phyloP scores from a whole-genome alignment of 1,284 basidiomycete species.

The Butyriboletus appendiculatus region DNA sequence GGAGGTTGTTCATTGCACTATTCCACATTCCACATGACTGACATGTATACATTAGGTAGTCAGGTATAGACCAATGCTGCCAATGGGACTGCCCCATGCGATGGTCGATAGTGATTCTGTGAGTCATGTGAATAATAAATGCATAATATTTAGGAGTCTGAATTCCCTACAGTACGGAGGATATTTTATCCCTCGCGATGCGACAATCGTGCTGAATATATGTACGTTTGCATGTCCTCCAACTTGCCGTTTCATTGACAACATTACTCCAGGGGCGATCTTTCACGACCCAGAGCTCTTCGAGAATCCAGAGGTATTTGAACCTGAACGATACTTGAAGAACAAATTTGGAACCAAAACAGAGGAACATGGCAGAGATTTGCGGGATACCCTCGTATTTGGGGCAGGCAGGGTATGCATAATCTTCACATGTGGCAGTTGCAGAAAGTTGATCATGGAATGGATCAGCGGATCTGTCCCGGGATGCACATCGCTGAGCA shows the following conservation, averaged over 20 bases:
- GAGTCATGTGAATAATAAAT: neutral
- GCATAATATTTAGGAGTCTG: neutral
- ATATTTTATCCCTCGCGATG: slow-evolving; percentile 2
- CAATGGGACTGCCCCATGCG: slow-evolving; percentile 4
- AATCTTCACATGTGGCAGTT: neutral
- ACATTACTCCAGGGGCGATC: slow-evolving; percentile 1
- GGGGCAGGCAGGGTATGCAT: slow-evolving; percentile 4
- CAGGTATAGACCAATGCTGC: slow-evolving; percentile 4
- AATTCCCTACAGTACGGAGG: neutral
- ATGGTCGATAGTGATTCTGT: slow-evolving; percentile 1
- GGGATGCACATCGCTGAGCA: neutral
- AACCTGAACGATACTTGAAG: slow-evolving; percentile 4
- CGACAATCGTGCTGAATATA: slow-evolving; percentile 2
- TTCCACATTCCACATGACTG: neutral
- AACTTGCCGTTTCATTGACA: neutral
- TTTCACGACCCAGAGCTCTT: slow-evolving; percentile 4
- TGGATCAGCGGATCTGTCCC: slow-evolving; percentile 6
- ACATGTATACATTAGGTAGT: neutral
- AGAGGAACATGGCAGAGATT: slow-evolving; percentile 3
- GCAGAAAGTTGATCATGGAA: neutral
- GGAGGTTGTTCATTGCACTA: neutral
- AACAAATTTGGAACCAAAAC: slow-evolving; percentile 7
- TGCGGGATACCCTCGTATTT: slow-evolving; percentile 6
- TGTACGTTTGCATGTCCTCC: neutral
- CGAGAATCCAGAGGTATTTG: slow-evolving; percentile 2